Evolutionary conservation across 2,329 filamentous ascomycete genomes (phyloP).

Genomic region (Beauveria pseudobassiana): DNA sequence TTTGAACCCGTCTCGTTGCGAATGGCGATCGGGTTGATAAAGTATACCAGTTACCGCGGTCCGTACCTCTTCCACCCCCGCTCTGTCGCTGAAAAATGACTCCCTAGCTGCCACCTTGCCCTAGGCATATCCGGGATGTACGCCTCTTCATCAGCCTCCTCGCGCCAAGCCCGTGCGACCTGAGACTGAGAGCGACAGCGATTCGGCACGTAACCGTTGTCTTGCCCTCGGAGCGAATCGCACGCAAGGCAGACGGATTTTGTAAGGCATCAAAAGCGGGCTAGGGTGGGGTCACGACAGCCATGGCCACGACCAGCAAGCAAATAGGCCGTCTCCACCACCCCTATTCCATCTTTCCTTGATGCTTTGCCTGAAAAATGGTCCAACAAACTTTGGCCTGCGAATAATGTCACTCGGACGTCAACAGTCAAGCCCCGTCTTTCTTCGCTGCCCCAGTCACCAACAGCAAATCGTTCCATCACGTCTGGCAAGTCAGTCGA

Average conservation of each 20-base stretch:
- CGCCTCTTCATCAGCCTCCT: neutral
- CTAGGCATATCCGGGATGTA: neutral
- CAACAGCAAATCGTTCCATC: too few species aligned
- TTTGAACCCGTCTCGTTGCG: neutral
- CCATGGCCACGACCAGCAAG: neutral
- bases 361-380: neutral
- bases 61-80: too few species aligned
- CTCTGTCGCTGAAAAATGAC: too few species aligned
- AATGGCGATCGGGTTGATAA: neutral
- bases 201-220: neutral
- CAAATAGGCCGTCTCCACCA: neutral
- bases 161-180: neutral
- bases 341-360: neutral
- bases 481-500: too few species aligned
- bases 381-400: too few species aligned
- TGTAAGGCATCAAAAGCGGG: neutral
- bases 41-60: too few species aligned
- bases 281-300: neutral
- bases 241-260: neutral
- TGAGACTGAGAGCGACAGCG: neutral
- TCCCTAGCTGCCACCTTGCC: too few species aligned
- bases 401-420: too few species aligned
- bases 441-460: too few species aligned
- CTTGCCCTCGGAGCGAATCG: neutral
- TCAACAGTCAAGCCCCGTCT: too few species aligned